Conservation (phyloP, 164 flowering plant species). For the Magnolia sinica region DNA sequence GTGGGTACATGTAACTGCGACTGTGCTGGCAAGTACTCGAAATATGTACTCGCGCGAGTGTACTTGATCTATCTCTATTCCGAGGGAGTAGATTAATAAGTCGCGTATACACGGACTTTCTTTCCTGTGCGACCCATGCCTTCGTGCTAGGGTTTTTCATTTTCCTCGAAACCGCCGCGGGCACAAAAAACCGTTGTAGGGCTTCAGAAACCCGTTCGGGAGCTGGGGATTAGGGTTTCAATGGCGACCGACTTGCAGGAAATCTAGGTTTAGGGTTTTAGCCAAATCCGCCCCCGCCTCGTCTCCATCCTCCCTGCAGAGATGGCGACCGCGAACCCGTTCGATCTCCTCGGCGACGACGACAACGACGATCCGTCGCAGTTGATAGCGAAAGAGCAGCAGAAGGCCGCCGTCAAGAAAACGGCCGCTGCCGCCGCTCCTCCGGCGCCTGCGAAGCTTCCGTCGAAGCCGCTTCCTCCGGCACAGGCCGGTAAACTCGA, state of each 20-base stretch:
- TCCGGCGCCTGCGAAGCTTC: conserved; percentile 16
- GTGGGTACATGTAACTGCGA: too few species aligned
- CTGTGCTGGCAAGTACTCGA: too few species aligned
- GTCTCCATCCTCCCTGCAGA: neutral
- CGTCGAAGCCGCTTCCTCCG: conserved; percentile 20
- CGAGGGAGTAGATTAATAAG: too few species aligned
- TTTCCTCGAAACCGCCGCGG: neutral
- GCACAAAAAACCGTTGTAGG: neutral
- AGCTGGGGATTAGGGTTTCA: neutral
- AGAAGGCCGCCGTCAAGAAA: conserved; percentile 24
- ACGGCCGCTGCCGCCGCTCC: conserved; percentile 1
- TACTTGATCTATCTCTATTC: too few species aligned
- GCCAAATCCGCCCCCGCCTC: neutral
- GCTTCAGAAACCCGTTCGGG: neutral
- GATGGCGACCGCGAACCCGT: conserved; percentile 69
- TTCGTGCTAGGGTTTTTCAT: neutral
- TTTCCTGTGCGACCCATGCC: too few species aligned
- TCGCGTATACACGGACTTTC: too few species aligned
- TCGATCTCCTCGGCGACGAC: conserved; percentile 64
- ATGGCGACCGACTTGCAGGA: neutral
- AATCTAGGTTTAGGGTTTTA: neutral
- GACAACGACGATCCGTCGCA: conserved; percentile 61
- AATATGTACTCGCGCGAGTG: too few species aligned
- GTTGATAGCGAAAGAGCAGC: conserved; percentile 47
- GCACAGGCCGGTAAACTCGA: conserved; percentile 12